phyloP scores from a whole-genome alignment of 768 basidiomycete genomes.

The Collybiopsis confluens region DNA sequence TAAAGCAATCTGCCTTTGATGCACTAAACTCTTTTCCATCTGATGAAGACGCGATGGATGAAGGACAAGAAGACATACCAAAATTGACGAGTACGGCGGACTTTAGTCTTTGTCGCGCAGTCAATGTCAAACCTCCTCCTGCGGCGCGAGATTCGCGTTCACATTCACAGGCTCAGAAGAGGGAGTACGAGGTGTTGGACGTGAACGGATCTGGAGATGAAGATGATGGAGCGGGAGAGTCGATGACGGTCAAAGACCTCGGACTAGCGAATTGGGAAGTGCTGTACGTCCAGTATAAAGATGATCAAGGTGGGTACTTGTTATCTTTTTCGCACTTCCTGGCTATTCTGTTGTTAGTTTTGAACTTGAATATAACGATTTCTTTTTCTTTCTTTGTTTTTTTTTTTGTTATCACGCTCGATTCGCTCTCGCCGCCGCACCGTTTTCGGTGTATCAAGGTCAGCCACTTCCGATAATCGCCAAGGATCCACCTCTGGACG shows the following conservation, averaged over 20 bases:
- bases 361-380: constrained; percentile 1
- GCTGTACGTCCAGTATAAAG: constrained; percentile 64
- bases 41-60: too few species aligned
- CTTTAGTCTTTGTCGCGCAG: constrained; percentile 61
- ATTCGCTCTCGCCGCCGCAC: too few species aligned
- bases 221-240: neutral
- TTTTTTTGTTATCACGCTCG: neutral
- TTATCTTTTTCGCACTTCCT: neutral
- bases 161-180: constrained; percentile 8
- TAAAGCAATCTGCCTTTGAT: constrained; percentile 61
- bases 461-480: constrained; percentile 56
- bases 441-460: constrained; percentile 39
- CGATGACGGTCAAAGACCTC: constrained; percentile 41
- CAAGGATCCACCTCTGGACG: constrained; percentile 42
- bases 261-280: constrained; percentile 61
- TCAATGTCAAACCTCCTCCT: constrained; percentile 39
- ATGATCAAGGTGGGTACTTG: constrained; percentile 50
- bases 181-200: constrained; percentile 51
- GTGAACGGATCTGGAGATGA: constrained; percentile 10
- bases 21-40: constrained; percentile 42
- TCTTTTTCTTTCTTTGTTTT: neutral
- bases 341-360: neutral
- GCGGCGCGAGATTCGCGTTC: too few species aligned
- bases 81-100: constrained; percentile 34
- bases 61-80: constrained; percentile 27